phyloP scores from a whole-genome alignment of 2,329 filamentous ascomycete species.

The Colletotrichum tropicale region DNA sequence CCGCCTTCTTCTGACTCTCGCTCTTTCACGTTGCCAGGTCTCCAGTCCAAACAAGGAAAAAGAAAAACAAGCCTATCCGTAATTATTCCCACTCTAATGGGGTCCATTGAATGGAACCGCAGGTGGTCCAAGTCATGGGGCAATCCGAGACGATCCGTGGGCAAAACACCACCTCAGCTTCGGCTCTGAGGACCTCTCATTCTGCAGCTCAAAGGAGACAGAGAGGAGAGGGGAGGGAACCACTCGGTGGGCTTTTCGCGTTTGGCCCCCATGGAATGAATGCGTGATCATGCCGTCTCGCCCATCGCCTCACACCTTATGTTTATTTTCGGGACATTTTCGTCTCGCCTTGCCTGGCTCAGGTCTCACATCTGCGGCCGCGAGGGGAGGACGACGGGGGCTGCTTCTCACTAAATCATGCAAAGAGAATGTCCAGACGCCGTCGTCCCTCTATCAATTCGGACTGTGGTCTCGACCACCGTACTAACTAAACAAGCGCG shows the following conservation, averaged over 20 bases:
- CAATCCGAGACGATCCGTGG: not conserved
- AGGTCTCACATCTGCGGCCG: not conserved
- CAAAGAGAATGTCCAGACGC: not conserved
- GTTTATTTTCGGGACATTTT: not conserved
- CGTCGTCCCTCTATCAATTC: not conserved
- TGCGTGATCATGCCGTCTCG: not conserved
- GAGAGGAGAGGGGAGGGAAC: not conserved
- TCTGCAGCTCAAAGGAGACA: not conserved
- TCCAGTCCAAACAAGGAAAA: not conserved
- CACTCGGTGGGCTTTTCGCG: not conserved
- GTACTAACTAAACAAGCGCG: not conserved
- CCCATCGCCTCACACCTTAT: not conserved
- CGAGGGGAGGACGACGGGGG: not conserved
- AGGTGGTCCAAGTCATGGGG: not conserved
- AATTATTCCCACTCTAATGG: not conserved
- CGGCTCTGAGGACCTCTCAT: not conserved
- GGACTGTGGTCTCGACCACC: not conserved
- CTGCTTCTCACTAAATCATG: not conserved
- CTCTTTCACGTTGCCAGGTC: not conserved
- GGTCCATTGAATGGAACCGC: not conserved
- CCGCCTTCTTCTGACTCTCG: not conserved
- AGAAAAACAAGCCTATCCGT: not conserved
- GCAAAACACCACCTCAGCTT: not conserved
- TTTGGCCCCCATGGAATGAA: not conserved
- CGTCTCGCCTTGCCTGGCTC: not conserved